Base-by-base conservation (phyloP, 768 basidiomycete genomes). In the Russula sp. region DNA sequence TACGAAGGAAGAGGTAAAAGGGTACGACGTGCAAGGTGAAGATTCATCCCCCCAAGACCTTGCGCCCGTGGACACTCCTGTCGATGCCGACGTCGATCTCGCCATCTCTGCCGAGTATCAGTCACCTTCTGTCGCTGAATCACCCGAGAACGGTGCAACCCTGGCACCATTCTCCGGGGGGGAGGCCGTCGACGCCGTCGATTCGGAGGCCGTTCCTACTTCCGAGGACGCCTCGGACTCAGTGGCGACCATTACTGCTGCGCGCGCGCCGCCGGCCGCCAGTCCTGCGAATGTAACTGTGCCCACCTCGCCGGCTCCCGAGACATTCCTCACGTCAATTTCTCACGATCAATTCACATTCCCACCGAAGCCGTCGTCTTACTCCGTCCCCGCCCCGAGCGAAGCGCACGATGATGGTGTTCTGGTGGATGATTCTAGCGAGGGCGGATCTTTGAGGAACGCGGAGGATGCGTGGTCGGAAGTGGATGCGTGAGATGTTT, bases 401-500 rank as follows among this genome's bases (percentile, higher is more conserved):
- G 32, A 14, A 18, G 18, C 34, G 29, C 46, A 50, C 1, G 62
- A 54, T 4, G 61, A 59, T 38, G 58, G 18, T 14, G 58, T 63
- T 29, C 41, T 63, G 18, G 57, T 55, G 22, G 51, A 54, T 10
- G 16, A 36, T 8, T 54, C 62, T 20, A 53, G 47, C n/a, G 62
- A 49, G 47, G 57, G 52, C 18, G 57, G n/a, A 32, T 63, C 52
- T 7, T 39, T 18, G 46, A 59, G n/a, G 52, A 36, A 45, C 5
- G 61, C 29, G 10, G 57, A 58, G 2, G 62, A 63, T 8, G 62
- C 45, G 18, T 63, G 62, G 62, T 55, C 62, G 9, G 58, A 63
- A 29, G 46, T 59, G 10, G 45, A 63, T 41, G 57, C 51, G 0
- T 63, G 35, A 59, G 22, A 35, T 29, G 38, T 14, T 0, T 45